Evolutionary conservation across 2,329 filamentous ascomycete species (phyloP), one percentile per base, ranked within the genome.

Genomic region (Bipolaris bicolor): DNA sequence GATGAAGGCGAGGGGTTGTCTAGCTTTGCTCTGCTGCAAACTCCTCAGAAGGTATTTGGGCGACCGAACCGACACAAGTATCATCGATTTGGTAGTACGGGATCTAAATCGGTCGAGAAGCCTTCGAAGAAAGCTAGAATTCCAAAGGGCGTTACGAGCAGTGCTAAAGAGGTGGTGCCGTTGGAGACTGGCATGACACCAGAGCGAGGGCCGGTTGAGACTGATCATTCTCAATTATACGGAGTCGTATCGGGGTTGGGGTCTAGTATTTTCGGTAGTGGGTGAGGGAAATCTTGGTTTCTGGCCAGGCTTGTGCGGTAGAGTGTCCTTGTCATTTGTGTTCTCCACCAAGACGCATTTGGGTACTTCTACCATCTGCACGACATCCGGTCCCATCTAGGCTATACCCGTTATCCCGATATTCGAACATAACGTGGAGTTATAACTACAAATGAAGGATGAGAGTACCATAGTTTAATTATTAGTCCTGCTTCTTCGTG

Each of bases 11-110:
- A 59, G 5, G 75, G 74, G 0, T 5, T 66, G 5, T 65, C 62
- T 1, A 78, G 77, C 52, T 80, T 81, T 67, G 80, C 81, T 5
- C 61, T 67, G 18, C 61, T 84, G 7, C 64, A 75, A 7, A 65
- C 57, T 5, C 74, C 77, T 13, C 78, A 83, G 63, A 77, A 77
- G 54, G 65, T 84, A 0, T 83, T 83, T 72, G 80, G 77, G 6
- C 66, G 75, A 13, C 55, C 68, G 3, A 60, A 69, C 6, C 59
- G 74, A 31, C 64, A 71, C 48, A 71, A 64, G 40, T 75, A 64
- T 48, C 69, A 74, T 48, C 64, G 66, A 3, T 68, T 65, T 57
- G 69, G 67, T 1, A 33, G 49, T 3, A 55, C 57, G 10, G 66
- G 70, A n/a, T 45, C 50, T 1, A 64, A 64, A 45, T n/a, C 18